These are phyloP conservation scores for Obelidium mucronatum DNA, from an alignment of 192 early-diverging fungal species.

Conservation along the genomic window DNA sequence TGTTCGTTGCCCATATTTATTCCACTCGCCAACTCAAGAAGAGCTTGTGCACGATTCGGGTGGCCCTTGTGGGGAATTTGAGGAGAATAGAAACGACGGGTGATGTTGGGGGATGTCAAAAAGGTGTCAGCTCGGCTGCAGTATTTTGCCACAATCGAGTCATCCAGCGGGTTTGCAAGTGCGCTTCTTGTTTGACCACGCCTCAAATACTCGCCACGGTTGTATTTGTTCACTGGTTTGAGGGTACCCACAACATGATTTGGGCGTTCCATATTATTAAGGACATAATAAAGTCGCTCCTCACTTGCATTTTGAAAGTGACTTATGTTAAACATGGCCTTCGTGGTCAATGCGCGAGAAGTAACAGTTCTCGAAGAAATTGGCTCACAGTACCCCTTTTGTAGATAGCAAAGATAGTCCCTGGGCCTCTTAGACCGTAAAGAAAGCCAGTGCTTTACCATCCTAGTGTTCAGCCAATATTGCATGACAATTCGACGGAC, in stretches of 20 bases:
- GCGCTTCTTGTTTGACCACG: neutral
- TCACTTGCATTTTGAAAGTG: neutral
- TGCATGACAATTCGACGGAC: conserved; percentile 10
- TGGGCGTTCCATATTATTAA: conserved; percentile 11
- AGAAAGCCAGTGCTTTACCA: neutral
- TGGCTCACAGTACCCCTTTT: conserved; percentile 21
- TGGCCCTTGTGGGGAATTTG: neutral
- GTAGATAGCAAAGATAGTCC: neutral
- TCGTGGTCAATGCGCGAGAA: neutral
- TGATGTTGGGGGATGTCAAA: neutral
- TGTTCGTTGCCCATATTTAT: conserved; percentile 7
- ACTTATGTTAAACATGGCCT: neutral
- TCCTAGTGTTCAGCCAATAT: conserved; percentile 6
- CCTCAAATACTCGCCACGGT: neutral
- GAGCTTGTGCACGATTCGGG: neutral
- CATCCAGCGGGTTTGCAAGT: neutral
- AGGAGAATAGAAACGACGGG: neutral
- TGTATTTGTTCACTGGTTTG: neutral
- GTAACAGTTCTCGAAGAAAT: neutral
- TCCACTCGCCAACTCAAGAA: neutral
- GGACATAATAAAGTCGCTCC: conserved; percentile 19
- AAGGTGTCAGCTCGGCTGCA: neutral
- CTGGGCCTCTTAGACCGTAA: neutral
- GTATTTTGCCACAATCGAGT: neutral
- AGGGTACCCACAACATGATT: neutral